A percentile compares a stretch with the other conserved stretches of the same genome.
Evolutionary conservation across 306 rosid species (phyloP).

Genomic region (Trifolium fragiferum): DNA sequence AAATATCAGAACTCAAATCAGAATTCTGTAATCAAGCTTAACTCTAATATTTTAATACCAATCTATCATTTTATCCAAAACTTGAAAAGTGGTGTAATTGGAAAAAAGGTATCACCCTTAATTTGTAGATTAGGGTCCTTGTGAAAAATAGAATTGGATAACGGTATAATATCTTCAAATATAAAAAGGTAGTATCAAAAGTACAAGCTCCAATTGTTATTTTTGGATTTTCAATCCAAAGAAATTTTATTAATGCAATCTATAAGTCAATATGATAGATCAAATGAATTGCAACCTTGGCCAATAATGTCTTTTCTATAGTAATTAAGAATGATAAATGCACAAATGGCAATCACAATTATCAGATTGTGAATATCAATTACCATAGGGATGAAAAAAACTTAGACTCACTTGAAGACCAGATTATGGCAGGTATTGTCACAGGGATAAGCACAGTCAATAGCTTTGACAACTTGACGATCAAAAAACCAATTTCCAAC

Average conservation of each 20-base stretch:
- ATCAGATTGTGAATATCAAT: slow-evolving; percentile 19
- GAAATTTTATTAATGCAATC: slow-evolving; percentile 12
- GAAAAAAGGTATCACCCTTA: not conserved
- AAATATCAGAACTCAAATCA: not conserved
- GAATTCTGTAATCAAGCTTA: too few relatives aligned
- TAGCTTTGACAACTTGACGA: slow-evolving; percentile 64
- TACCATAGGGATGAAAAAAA: slow-evolving; percentile 31
- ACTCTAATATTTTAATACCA: not conserved
- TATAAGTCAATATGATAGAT: slow-evolving; percentile 24
- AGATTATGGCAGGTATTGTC: slow-evolving; percentile 86
- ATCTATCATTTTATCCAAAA: too few relatives aligned
- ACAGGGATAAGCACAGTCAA: slow-evolving; percentile 90
- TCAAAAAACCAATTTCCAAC: slow-evolving; percentile 92
- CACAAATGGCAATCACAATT: slow-evolving; percentile 35
- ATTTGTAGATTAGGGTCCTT: slow-evolving; percentile 1
- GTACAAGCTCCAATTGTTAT: not conserved
- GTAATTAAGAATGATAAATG: slow-evolving; percentile 41
- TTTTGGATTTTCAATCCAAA: slow-evolving; percentile 39
- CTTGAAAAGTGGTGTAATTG: not conserved
- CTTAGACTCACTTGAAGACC: slow-evolving; percentile 73
- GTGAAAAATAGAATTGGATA: not conserved
- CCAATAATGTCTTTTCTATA: slow-evolving; percentile 24
- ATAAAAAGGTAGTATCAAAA: slow-evolving; percentile 25
- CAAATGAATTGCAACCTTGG: slow-evolving; percentile 28
- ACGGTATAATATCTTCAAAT: slow-evolving; percentile 15